A percentile compares a stretch with the other conserved stretches of the same genome.
phyloP scores from a whole-genome alignment of 495 filamentous ascomycete genomes.

The Aspergillus avenaceus region DNA sequence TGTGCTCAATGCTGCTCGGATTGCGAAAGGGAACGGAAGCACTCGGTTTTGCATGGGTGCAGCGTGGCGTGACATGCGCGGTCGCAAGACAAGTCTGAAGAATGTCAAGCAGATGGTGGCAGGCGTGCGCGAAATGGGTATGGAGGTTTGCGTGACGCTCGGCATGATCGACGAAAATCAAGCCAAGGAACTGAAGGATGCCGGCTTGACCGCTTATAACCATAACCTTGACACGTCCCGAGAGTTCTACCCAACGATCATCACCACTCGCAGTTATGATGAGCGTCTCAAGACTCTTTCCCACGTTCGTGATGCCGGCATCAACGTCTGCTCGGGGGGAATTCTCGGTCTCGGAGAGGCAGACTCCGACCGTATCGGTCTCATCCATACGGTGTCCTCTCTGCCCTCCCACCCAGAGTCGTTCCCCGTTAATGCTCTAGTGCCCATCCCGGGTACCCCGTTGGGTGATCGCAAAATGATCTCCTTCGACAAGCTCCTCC shows the following conservation, averaged over 20 bases:
- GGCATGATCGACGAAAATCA: slow-evolving; percentile 80
- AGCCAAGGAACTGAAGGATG: slow-evolving; percentile 73
- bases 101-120: slow-evolving; percentile 79
- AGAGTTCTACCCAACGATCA: slow-evolving; percentile 77
- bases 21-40: slow-evolving; percentile 74
- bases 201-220: slow-evolving; percentile 83
- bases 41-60: slow-evolving; percentile 91
- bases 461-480: slow-evolving; percentile 67
- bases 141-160: slow-evolving; percentile 85
- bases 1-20: slow-evolving; percentile 68
- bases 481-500: slow-evolving; percentile 64
- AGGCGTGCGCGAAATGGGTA: slow-evolving; percentile 70
- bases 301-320: slow-evolving; percentile 74
- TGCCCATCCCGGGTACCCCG: slow-evolving; percentile 82
- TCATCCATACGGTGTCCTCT: slow-evolving; percentile 72
- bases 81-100: slow-evolving; percentile 70
- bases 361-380: slow-evolving; percentile 67
- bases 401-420: slow-evolving; percentile 75
- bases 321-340: slow-evolving; percentile 81
- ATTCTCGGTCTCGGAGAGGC: slow-evolving; percentile 78
- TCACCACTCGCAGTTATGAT: slow-evolving; percentile 78
- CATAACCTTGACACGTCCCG: slow-evolving; percentile 87
- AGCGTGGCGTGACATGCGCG: slow-evolving; percentile 88
- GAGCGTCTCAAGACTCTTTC: slow-evolving; percentile 71
- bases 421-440: slow-evolving; percentile 81